Conservation (phyloP, 768 basidiomycete species). For the Boletus pseudo-olivaceus region DNA sequence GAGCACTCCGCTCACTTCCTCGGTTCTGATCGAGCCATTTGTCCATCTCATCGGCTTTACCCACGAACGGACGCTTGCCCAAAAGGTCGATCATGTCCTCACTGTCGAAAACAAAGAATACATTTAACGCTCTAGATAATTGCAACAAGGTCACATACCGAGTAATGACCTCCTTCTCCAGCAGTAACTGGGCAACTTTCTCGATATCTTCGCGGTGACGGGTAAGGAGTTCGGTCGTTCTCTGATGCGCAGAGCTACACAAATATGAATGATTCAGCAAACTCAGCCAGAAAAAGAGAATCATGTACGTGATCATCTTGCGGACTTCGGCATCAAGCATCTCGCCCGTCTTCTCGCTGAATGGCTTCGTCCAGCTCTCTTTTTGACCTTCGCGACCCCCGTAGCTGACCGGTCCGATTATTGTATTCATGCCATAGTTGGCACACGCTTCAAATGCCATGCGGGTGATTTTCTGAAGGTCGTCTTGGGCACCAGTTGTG, state of each 20-base stretch:
- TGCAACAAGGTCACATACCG: constrained; percentile 48
- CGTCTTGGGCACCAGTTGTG: constrained; percentile 97
- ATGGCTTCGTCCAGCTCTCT: constrained; percentile 94
- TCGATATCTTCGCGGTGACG: constrained; percentile 85
- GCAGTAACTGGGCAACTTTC: constrained; percentile 83
- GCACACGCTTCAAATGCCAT: constrained; percentile 97
- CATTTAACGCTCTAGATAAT: neutral
- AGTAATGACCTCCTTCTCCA: constrained; percentile 96
- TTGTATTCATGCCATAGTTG: constrained; percentile 95
- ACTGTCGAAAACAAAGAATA: constrained; percentile 35
- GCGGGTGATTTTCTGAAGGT: constrained; percentile 94
- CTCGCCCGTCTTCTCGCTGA: constrained; percentile 96
- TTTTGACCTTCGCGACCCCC: constrained; percentile 82
- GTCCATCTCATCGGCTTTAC: constrained; percentile 89
- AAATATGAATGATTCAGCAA: constrained; percentile 7
- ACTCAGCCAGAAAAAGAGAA: constrained; percentile 4
- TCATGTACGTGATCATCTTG: constrained; percentile 85
- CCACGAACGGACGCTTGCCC: constrained; percentile 78
- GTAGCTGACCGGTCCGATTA: constrained; percentile 95
- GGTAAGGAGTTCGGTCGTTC: constrained; percentile 78
- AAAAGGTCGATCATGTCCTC: constrained; percentile 86
- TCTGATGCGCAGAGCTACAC: constrained; percentile 66
- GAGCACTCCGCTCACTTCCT: constrained; percentile 55
- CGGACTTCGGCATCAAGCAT: constrained; percentile 89
- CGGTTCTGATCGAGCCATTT: constrained; percentile 89